These are phyloP conservation scores for Ambrosia artemisiifolia DNA, from an alignment of 129 eudicot species.

Conservation along the genomic window DNA sequence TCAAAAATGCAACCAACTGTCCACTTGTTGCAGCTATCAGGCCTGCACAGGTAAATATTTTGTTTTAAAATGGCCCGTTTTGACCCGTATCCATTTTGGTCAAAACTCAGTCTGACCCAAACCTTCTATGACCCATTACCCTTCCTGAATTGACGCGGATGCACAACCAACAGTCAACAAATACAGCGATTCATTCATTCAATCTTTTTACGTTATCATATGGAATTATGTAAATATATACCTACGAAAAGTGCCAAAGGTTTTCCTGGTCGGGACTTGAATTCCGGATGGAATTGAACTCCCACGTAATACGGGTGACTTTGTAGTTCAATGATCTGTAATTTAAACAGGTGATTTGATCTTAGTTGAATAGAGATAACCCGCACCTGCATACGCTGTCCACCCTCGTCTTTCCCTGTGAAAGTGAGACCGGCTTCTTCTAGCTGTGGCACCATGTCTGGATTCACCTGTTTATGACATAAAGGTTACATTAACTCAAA, in stretches of 20 bases:
- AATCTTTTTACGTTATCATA: neutral
- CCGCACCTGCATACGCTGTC: conserved; percentile 91
- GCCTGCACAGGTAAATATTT: conserved; percentile 38
- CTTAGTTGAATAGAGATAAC: neutral
- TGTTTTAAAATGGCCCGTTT: too few relatives aligned
- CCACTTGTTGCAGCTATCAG: conserved; percentile 92
- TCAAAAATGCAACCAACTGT: conserved; percentile 65
- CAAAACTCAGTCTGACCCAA: too few relatives aligned
- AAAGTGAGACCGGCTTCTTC: conserved; percentile 83
- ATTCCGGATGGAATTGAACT: conserved; percentile 95
- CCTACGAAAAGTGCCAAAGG: conserved; percentile 92
- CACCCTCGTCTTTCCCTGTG: conserved; percentile 92
- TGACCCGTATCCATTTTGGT: too few relatives aligned
- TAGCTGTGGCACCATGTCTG: conserved; percentile 71
- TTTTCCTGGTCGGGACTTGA: conserved; percentile 83
- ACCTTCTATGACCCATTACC: too few relatives aligned
- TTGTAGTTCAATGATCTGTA: conserved; percentile 80
- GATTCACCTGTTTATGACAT: conserved; percentile 60
- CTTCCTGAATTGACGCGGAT: too few relatives aligned
- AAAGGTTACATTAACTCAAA: neutral
- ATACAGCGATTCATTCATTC: neutral
- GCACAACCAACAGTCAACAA: too few relatives aligned
- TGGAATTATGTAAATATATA: neutral
- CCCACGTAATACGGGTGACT: conserved; percentile 84
- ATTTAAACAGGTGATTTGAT: neutral